Evolutionary conservation across 2,329 filamentous ascomycete species (phyloP), one percentile per base, ranked within the genome.

Genomic region (Colletotrichum australisinense): DNA sequence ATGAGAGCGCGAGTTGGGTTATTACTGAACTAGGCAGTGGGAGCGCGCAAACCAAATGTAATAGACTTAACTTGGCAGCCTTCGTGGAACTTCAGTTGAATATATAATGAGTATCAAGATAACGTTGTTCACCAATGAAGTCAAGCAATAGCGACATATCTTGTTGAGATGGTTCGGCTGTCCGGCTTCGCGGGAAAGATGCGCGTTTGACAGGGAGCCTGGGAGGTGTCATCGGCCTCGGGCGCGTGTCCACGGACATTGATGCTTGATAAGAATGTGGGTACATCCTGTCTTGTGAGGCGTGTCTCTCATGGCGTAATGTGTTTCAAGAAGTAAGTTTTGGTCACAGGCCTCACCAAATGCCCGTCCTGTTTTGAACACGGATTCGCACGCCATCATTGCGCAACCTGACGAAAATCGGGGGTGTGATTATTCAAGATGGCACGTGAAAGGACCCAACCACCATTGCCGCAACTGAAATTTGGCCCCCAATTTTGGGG

Each of bases 311-410:
- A 73, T 69, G 32, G 66, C 55, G 70, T 35, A 60, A 69, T 69
- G 8, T 73, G 70, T 73, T 73, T 69, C 59, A 69, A 30, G 49
- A 49, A 16, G 59, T 49, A 3, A 69, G 24, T 46, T 55, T 32
- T 8, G 22, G 24, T 56, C 26, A 55, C 9, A 55, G n/a, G 55
- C 42, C 32, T 55, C 22, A 60, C 26, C 26, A 8, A 16, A 49
- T 60, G 26, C 59, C 22, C 5, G 32, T 30, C 52, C 30, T 46
- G 53, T 14, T 19, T 28, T 60, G 14, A 14, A 38, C 19, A 32
- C 66, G 46, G 42, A 26, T 65, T 64, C 67, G 70, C 70, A 70
- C 70, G 70, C 70, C 66, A 73, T 73, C 55, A 70, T 70, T 60
- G 66, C 53, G 70, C 66, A 69, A 70, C 24, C 30, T 73, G 53